These are phyloP conservation scores for Dactylellina sp. DNA, from an alignment of 2,329 filamentous ascomycete genomes.

Conservation along the genomic window DNA sequence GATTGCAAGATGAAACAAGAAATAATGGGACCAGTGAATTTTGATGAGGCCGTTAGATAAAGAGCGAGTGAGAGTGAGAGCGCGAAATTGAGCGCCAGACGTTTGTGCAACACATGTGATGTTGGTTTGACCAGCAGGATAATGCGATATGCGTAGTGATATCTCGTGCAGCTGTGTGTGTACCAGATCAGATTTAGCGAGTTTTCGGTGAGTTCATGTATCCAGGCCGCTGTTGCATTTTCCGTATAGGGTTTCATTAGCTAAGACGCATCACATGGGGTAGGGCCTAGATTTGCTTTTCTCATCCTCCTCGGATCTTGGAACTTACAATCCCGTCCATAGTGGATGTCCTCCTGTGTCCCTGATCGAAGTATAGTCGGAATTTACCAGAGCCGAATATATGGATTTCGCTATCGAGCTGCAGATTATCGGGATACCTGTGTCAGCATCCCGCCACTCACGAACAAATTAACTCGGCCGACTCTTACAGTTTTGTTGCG, in stretches of 20 bases:
- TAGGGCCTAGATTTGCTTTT: conserved; percentile 24
- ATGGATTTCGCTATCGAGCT: conserved; percentile 54
- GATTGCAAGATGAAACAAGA: conserved; percentile 24
- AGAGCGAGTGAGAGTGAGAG: conserved; percentile 15
- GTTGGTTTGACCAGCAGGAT: conserved; percentile 56
- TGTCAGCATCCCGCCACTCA: conserved; percentile 24
- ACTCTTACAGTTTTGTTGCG: conserved; percentile 51
- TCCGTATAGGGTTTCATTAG: conserved; percentile 50
- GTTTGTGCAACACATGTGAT: conserved; percentile 57
- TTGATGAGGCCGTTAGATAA: conserved; percentile 5
- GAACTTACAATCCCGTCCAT: conserved; percentile 56
- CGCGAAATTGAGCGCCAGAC: conserved; percentile 35
- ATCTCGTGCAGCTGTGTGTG: conserved; percentile 26
- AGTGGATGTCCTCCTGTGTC: conserved; percentile 54
- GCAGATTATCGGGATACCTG: conserved; percentile 1
- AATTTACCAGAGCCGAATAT: conserved; percentile 55
- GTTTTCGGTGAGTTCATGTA: conserved; percentile 54
- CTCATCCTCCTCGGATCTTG: conserved; percentile 12
- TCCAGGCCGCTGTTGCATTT: conserved; percentile 56
- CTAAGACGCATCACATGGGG: conserved; percentile 46
- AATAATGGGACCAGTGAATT: conserved; percentile 19
- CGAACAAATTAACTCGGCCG: conserved; percentile 2
- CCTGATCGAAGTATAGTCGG: conserved; percentile 54
- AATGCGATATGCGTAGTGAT: conserved; percentile 49
- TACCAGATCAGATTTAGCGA: conserved; percentile 54